Evolutionary conservation across 371 early-diverging fungal genomes (phyloP).

Genomic region (Coemansia sp.): DNA sequence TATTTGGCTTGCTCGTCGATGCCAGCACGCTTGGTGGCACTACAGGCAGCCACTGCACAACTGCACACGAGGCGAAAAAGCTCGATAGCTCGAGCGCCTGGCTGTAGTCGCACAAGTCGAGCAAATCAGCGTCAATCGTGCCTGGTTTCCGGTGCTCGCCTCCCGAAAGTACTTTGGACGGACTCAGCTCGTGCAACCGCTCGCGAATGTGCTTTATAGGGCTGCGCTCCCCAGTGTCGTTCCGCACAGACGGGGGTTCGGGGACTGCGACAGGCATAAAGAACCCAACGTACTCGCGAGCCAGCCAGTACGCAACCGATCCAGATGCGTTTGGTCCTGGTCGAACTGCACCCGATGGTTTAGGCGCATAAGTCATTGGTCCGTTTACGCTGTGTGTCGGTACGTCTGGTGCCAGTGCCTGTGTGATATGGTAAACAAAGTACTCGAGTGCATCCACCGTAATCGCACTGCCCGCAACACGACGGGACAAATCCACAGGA

Average conservation of each 20-base stretch:
- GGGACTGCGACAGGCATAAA: slow-evolving; percentile 41
- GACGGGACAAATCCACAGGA: slow-evolving; percentile 19
- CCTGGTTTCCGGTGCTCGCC: slow-evolving; percentile 10
- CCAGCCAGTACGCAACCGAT: slow-evolving; percentile 14
- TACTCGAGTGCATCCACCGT: slow-evolving; percentile 28
- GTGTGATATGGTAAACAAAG: slow-evolving; percentile 31
- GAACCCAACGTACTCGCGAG: slow-evolving; percentile 33
- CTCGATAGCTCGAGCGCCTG: slow-evolving; percentile 25
- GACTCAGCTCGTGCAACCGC: slow-evolving; percentile 32
- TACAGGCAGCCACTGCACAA: slow-evolving; percentile 37
- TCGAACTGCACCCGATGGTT: neutral
- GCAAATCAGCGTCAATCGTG: slow-evolving; percentile 9
- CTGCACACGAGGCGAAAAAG: slow-evolving; percentile 23
- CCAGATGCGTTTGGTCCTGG: slow-evolving; percentile 15
- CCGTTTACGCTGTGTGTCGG: slow-evolving; percentile 2
- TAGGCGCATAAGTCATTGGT: neutral
- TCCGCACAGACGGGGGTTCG: slow-evolving; percentile 6
- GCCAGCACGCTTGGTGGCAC: slow-evolving; percentile 12
- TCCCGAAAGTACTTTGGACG: neutral
- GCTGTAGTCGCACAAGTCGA: slow-evolving; percentile 23
- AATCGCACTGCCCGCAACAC: slow-evolving; percentile 3
- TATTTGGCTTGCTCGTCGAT: neutral
- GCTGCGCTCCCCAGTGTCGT: slow-evolving; percentile 16
- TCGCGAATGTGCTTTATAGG: slow-evolving; percentile 32
- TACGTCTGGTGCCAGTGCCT: slow-evolving; percentile 32